Conservation (phyloP, 768 basidiomycete genomes). For the Antrodiella citrinella region DNA sequence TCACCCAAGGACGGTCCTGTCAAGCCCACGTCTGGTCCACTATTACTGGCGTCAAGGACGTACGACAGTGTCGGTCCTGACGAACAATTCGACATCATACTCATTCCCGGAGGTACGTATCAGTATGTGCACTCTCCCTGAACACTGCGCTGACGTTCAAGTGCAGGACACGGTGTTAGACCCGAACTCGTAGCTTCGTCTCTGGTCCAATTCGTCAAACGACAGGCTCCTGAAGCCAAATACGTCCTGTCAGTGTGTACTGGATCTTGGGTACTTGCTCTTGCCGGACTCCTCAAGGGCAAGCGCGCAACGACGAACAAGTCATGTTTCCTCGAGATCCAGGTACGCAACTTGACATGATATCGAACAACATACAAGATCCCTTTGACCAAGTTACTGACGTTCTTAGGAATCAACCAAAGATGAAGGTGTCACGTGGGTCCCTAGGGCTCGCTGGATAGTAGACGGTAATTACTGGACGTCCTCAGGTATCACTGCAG, state of each 20-base stretch:
- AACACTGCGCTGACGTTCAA: background rate
- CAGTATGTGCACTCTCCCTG: background rate
- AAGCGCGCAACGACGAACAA: slow-evolving; percentile 32
- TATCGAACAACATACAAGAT: background rate
- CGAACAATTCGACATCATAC: slow-evolving; percentile 11
- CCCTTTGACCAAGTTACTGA: no score
- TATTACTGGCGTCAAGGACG: slow-evolving; percentile 6
- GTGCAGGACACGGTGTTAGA: background rate
- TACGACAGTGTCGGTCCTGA: slow-evolving; percentile 3
- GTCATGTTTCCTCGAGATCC: slow-evolving; percentile 18
- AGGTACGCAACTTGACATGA: background rate
- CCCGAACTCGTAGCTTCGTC: background rate
- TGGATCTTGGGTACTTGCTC: slow-evolving; percentile 25
- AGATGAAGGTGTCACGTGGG: slow-evolving; percentile 22
- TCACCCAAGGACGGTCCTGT: slow-evolving; percentile 16
- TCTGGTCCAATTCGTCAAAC: slow-evolving; percentile 3
- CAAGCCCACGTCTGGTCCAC: slow-evolving; percentile 11
- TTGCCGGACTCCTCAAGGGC: slow-evolving; percentile 26
- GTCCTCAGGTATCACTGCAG: slow-evolving; percentile 29
- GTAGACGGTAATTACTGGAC: slow-evolving; percentile 34
- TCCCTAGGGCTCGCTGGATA: slow-evolving; percentile 30
- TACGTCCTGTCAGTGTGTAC: slow-evolving; percentile 30
- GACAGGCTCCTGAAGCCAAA: slow-evolving; percentile 12
- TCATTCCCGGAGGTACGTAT: slow-evolving; percentile 11
- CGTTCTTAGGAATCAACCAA: slow-evolving; percentile 19